phyloP scores from a whole-genome alignment of 75 land plant genomes.

The Azolla pinnata region DNA sequence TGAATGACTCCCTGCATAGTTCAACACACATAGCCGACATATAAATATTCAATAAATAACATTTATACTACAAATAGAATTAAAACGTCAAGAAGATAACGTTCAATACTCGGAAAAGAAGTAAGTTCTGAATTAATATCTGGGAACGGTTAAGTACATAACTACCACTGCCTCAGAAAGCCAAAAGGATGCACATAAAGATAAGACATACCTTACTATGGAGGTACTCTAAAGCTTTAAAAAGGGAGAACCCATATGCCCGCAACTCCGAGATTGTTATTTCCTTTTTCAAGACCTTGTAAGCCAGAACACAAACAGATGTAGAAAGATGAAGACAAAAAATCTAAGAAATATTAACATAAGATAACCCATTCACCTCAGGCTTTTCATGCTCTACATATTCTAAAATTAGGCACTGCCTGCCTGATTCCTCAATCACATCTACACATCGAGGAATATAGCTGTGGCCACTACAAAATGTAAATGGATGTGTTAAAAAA shows the following conservation, averaged over 20 bases:
- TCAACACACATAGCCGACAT: no score
- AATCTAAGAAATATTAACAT: no score
- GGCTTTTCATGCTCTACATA: constrained; percentile 87
- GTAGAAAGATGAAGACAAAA: no score
- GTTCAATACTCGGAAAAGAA: no score
- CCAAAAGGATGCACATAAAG: no score
- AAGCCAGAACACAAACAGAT: no score
- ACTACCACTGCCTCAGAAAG: no score
- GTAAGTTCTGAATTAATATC: no score
- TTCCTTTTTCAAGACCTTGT: constrained; percentile 68
- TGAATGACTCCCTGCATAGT: constrained; percentile 74
- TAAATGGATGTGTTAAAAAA: not conserved
- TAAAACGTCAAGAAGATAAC: no score
- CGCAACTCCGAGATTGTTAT: constrained; percentile 52
- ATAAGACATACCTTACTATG: constrained; percentile 72
- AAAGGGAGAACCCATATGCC: constrained; percentile 79
- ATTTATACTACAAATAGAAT: no score
- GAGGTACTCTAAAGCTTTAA: constrained; percentile 63
- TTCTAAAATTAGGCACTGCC: constrained; percentile 63
- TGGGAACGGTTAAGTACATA: no score
- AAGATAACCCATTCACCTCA: constrained; percentile 75
- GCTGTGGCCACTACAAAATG: constrained; percentile 41
- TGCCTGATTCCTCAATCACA: constrained; percentile 32
- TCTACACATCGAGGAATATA: constrained; percentile 50
- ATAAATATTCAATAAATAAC: no score